A percentile compares a stretch with the other conserved stretches of the same genome.
Evolutionary conservation across 106 monocot genomes (phyloP).

Genomic region (Chionographis japonica): DNA sequence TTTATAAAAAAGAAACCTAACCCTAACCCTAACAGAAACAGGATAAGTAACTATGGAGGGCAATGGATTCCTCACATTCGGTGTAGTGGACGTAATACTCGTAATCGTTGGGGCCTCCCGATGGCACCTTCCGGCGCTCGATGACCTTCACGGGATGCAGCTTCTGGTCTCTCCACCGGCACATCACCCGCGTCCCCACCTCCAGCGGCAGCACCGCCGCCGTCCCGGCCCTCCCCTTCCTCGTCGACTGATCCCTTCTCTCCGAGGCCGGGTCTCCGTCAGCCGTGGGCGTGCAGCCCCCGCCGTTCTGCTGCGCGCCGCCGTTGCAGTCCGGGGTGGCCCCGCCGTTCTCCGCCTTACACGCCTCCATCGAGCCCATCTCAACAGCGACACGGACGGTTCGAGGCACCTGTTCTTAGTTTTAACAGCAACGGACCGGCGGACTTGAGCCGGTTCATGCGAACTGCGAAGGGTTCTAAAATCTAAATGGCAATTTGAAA

Average conservation of each 20-base stretch:
- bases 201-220: conserved; percentile 53
- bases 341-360: conserved; percentile 43
- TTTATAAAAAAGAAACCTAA: conserved; percentile 1
- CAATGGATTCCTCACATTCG: conserved; percentile 54
- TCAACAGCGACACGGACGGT: too few relatives aligned
- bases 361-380: conserved; percentile 74
- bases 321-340: conserved; percentile 7
- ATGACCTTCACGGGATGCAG: conserved; percentile 95
- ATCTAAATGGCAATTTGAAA: too few relatives aligned
- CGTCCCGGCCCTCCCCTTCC: conserved; percentile 15
- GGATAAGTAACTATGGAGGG: background rate
- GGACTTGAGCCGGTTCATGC: too few relatives aligned
- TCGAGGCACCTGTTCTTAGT: too few relatives aligned
- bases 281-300: conserved; percentile 5
- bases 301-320: conserved; percentile 14
- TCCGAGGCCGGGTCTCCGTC: background rate
- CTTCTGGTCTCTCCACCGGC: conserved; percentile 93
- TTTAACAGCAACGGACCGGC: too few relatives aligned
- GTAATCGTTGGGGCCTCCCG: conserved; percentile 31
- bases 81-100: conserved; percentile 99
- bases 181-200: conserved; percentile 85
- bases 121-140: conserved; percentile 60
- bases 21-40: conserved; percentile 24
- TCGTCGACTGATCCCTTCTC: conserved; percentile 4
- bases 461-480: too few relatives aligned